These are phyloP conservation scores for Jatropha curcas DNA, from an alignment of 345 rosid species.

Conservation along the genomic window DNA sequence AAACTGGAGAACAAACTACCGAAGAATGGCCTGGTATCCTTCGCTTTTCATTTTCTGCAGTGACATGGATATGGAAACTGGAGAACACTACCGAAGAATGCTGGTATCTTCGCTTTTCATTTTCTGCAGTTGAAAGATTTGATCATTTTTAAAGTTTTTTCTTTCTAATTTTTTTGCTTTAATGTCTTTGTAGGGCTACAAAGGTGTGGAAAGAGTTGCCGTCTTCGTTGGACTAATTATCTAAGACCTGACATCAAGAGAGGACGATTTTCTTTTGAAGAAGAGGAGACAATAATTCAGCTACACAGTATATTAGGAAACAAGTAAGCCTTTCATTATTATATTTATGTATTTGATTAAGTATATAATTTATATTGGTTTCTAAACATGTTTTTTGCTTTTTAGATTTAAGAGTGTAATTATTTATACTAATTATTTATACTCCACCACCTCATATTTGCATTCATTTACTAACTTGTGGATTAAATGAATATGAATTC, in stretches of 20 bases:
- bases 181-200: slow-evolving; percentile 13
- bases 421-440: no score
- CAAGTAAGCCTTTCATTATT: slow-evolving; percentile 16
- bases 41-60: no score
- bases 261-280: slow-evolving; percentile 34
- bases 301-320: slow-evolving; percentile 28
- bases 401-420: no score
- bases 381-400: no score
- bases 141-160: no score
- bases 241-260: slow-evolving; percentile 33
- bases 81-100: slow-evolving; percentile 35
- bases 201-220: slow-evolving; percentile 39
- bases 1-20: no score
- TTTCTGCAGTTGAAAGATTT: no score
- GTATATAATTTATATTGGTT: neutral
- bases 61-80: slow-evolving; percentile 35
- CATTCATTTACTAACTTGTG: no score
- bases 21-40: slow-evolving; percentile 35
- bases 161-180: neutral
- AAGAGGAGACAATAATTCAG: slow-evolving; percentile 32
- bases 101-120: no score
- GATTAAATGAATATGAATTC: no score
- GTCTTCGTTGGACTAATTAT: slow-evolving; percentile 39
- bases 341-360: neutral
- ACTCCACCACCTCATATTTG: no score